phyloP scores from a whole-genome alignment of 1,284 basidiomycete species.

The Pyrrhoderma lamaoense region DNA sequence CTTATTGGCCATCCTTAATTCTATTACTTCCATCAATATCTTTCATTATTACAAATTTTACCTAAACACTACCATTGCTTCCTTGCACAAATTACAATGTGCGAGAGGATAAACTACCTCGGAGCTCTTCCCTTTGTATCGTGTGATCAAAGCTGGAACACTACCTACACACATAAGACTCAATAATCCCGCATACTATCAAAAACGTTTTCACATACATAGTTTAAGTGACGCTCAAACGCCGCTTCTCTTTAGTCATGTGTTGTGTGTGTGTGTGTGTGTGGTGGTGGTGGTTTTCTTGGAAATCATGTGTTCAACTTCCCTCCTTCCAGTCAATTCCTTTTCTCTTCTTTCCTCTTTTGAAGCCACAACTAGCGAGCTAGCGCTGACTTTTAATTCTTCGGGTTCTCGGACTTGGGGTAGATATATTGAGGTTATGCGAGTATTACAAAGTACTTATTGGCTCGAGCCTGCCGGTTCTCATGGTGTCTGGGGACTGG shows the following conservation, averaged over 20 bases:
- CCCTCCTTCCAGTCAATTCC: neutral
- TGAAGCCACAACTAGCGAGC: no score
- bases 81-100: neutral
- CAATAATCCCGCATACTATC: neutral
- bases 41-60: no score
- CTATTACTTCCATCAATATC: no score
- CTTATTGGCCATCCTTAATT: no score
- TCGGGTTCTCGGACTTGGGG: no score
- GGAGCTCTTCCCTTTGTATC: no score
- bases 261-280: no score
- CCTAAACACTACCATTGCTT: neutral
- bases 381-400: no score
- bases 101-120: neutral
- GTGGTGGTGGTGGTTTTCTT: no score
- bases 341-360: slow-evolving; percentile 2
- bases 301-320: no score
- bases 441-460: slow-evolving; percentile 86
- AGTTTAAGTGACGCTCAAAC: neutral
- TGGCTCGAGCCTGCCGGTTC: slow-evolving; percentile 98
- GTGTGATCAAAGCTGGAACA: no score
- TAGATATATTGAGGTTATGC: slow-evolving; percentile 88
- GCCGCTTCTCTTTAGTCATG: neutral
- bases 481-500: slow-evolving; percentile 97
- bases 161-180: no score
- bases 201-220: neutral